Percentiles rank a stretch among this genome's conserved stretches.
phyloP scores from a whole-genome alignment of 176 grass and related monocot genomes.

The Olyra latifolia region DNA sequence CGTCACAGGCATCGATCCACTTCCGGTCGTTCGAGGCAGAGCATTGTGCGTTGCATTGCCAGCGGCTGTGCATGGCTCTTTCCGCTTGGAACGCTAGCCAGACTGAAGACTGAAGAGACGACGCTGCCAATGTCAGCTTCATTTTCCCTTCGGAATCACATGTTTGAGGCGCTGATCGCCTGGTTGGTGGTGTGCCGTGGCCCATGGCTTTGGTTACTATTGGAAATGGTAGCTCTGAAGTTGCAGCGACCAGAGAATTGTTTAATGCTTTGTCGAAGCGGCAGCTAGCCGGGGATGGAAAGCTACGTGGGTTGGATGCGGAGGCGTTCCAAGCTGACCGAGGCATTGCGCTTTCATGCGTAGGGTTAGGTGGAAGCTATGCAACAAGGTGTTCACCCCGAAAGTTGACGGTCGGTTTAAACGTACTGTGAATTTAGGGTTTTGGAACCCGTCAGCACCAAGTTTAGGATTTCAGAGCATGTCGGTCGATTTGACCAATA shows the following conservation, averaged over 20 bases:
- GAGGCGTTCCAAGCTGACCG: background rate
- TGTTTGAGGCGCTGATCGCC: background rate
- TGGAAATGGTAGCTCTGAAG: slow-evolving; percentile 46
- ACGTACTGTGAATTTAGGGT: no score
- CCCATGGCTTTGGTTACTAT: background rate
- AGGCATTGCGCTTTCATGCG: background rate
- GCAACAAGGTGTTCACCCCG: no score
- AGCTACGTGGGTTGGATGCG: background rate
- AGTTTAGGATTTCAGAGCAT: no score
- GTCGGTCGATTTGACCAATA: no score
- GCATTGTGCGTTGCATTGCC: background rate
- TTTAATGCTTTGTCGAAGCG: background rate
- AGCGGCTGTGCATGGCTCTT: background rate
- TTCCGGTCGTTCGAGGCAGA: background rate
- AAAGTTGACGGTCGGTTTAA: no score
- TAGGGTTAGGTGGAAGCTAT: background rate
- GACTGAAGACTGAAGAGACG: background rate
- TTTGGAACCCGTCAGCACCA: no score
- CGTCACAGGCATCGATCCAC: background rate
- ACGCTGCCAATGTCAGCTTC: background rate
- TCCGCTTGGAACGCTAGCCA: background rate
- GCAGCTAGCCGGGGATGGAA: background rate
- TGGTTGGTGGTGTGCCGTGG: background rate
- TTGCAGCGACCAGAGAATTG: slow-evolving; percentile 47
- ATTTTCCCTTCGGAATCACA: background rate